phyloP scores from a whole-genome alignment of 2,329 filamentous ascomycete species.

The Cytospora leucostoma region DNA sequence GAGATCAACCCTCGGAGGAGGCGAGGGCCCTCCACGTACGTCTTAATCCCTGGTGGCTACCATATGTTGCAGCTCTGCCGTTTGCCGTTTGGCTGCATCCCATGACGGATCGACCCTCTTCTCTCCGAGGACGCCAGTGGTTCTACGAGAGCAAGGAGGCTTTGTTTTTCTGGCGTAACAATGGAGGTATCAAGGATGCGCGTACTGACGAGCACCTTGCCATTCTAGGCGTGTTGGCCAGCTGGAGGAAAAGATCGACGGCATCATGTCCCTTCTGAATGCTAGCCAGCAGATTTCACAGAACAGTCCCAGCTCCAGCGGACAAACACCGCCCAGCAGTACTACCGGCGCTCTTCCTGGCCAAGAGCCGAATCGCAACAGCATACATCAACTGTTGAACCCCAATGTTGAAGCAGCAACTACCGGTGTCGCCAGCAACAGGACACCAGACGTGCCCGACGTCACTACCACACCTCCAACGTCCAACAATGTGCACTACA shows the following conservation, averaged over 20 bases:
- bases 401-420: constrained; percentile 16
- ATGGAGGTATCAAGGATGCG: neutral
- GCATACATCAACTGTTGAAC: constrained; percentile 26
- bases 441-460: constrained; percentile 15
- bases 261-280: constrained; percentile 41
- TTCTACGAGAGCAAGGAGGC: neutral
- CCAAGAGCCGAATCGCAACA: constrained; percentile 18
- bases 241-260: constrained; percentile 44
- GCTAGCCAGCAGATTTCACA: constrained; percentile 35
- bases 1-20: constrained; percentile 38
- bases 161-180: neutral
- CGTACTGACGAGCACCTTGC: constrained; percentile 2
- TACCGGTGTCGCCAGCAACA: neutral
- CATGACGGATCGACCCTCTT: neutral
- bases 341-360: constrained; percentile 5
- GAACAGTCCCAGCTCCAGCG: constrained; percentile 26
- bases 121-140: neutral
- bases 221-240: constrained; percentile 40
- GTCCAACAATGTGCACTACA: constrained; percentile 11
- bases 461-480: constrained; percentile 13
- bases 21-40: constrained; percentile 42
- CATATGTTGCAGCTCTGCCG: neutral
- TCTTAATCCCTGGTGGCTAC: neutral
- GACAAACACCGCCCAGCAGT: constrained; percentile 25
- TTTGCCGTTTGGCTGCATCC: neutral